Base-by-base conservation (phyloP, 257 asterid species). In the Gardenia jasminoides region DNA sequence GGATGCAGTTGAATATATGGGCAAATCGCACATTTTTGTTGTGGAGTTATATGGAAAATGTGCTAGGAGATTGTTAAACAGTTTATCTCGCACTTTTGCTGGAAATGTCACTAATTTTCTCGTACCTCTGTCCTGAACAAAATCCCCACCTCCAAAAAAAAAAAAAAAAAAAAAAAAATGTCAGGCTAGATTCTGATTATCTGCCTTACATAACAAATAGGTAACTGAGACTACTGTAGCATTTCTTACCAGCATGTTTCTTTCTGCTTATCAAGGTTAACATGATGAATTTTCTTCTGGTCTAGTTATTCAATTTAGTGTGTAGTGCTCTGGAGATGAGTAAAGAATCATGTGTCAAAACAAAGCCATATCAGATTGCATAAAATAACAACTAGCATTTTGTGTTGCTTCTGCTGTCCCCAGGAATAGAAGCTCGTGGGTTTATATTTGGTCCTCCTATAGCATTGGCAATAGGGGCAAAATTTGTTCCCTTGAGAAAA, bases 401-500 rank as follows among this genome's bases (percentile, higher is more conserved):
- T 74, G 17, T 66, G 52, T 66, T 41, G 28, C 65, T 44, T 67
- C 66, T 24, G 72, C 44, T 47, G 61, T 62, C 52, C 80, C 80
- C 85, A 92, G 97, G 97, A 62, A 87, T 92, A 31, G 97, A 92
- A 87, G 97, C 97, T 77, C 91, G 95, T 6, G 97, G 97, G 26
- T 92, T 92, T 71, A 88, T 92, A 79, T 92, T 92, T 70, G 97
- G 97, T 50, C 90, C 97, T 65, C 89, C 97, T 67, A 90, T 92
- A 80, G 97, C 97, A 64, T 86, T 92, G 82, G 95, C 97, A 43
- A 88, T 92, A 68, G 97, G 97, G 50, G 97, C 97, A 65, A 92
- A 92, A 85, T 92, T 91, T 78, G 97, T 92, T 69, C 97, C 97
- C 3, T 80, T 92, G 86, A 86, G 97, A 77, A 92, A 92, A 81